Base-by-base conservation (phyloP, 768 basidiomycete species). In the Gloeostereum incarnatum region DNA sequence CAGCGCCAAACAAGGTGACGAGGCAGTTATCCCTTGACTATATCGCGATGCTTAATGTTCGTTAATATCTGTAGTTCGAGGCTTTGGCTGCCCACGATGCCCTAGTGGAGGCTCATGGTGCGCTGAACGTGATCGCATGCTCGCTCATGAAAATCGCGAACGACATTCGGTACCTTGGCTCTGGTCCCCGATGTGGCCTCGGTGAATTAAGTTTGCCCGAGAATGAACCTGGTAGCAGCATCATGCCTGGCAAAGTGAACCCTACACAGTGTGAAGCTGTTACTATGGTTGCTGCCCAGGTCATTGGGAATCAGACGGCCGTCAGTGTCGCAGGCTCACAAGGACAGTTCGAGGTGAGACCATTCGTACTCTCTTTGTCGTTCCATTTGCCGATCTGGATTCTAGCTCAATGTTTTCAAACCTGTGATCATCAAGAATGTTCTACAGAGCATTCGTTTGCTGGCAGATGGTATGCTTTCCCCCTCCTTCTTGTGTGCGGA, bases 161-260 rank as follows among this genome's bases (percentile, higher is more conserved):
- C 57, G 96, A 99, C 54, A 94, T 99, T 56, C 83, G 96, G 37
- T 98, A 85, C 73, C 83, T 99, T 49, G 94, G 81, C 18, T 98
- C 94, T 35, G 96, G 96, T 40, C 96, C 96, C 42, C 85, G 96
- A 31, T 99, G 96, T 53, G 96, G 96, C 40, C 73, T 99, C 32
- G 96, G 96, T 17, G 96, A 99, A 62, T 68, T 99, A 27, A 80
- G 74, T 50, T 64, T 98, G 36, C 96, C 96, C 8, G 96, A 98
- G 65, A 99, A 99, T 59, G 96, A 99, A 63, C 96, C 96, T 31
- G 96, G 96, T 33, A 93, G 90, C 53, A 94, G 90, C 42, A 98
- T 99, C 64, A 99, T 99, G 96, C 96, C 93, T 5, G 96, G 96
- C 44, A 98, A 99, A 66, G 96, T 99, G 42, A 99, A 99, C 65